These are phyloP conservation scores for Solanum bulbocastanum DNA, from an alignment of 257 asterid species.

Conservation along the genomic window DNA sequence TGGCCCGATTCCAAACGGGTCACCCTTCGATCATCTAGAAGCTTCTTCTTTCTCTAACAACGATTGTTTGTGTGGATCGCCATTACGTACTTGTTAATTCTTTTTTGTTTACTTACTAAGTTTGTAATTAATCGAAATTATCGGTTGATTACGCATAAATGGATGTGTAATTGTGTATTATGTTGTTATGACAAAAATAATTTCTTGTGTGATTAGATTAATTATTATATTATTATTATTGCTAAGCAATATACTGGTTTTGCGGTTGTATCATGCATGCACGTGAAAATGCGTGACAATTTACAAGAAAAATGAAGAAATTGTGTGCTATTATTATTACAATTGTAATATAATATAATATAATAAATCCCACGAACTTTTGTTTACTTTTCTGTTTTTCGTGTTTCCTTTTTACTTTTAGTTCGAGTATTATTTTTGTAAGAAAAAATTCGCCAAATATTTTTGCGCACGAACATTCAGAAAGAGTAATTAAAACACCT, in stretches of 20 bases:
- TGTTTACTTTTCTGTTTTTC: background rate
- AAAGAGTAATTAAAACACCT: background rate
- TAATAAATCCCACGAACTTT: background rate
- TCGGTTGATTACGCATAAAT: background rate
- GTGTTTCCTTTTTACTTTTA: too few relatives aligned
- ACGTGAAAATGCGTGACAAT: background rate
- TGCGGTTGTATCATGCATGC: background rate
- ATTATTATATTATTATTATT: background rate
- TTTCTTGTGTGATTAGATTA: background rate
- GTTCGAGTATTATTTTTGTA: too few relatives aligned
- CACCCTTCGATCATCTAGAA: slow-evolving; percentile 82
- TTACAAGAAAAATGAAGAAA: background rate
- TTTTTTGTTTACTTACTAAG: background rate
- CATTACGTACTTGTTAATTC: slow-evolving; percentile 42
- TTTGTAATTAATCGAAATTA: slow-evolving; percentile 6
- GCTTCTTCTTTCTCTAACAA: slow-evolving; percentile 76
- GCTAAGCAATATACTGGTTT: background rate
- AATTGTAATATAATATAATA: background rate
- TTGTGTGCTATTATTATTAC: background rate
- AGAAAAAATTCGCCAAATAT: background rate
- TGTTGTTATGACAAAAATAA: background rate
- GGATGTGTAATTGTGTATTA: background rate
- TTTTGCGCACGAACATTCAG: background rate
- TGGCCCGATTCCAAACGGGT: slow-evolving; percentile 76
- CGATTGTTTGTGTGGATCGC: slow-evolving; percentile 86